A percentile compares a stretch with the other conserved stretches of the same genome.
Evolutionary conservation across 495 filamentous ascomycete species (phyloP).

Genomic region (Penicillium antarcticum): DNA sequence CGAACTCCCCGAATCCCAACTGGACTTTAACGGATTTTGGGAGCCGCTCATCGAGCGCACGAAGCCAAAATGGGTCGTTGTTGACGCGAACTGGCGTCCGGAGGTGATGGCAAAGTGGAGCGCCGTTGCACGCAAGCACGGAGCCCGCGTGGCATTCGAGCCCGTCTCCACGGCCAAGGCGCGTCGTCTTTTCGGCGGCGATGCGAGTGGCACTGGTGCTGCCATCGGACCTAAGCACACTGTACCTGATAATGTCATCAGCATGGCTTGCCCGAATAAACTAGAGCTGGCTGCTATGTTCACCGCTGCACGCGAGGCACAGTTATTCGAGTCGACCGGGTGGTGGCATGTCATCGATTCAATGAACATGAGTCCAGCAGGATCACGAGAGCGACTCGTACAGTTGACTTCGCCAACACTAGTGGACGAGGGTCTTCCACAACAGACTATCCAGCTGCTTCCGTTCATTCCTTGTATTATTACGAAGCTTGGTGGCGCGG

Average conservation of each 20-base stretch:
- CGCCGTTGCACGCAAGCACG: constrained; percentile 47
- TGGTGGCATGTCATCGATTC: constrained; percentile 82
- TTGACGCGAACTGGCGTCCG: constrained; percentile 80
- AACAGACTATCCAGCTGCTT: constrained; percentile 78
- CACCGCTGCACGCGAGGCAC: constrained; percentile 54
- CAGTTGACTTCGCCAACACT: constrained; percentile 55
- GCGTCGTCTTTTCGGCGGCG: constrained; percentile 57
- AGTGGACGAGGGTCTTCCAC: constrained; percentile 78
- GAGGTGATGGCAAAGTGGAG: constrained; percentile 61
- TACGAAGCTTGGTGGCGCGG: constrained; percentile 76
- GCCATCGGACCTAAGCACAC: constrained; percentile 33
- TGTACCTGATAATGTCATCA: constrained; percentile 60
- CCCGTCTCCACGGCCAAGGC: constrained; percentile 86
- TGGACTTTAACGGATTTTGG: constrained; percentile 53
- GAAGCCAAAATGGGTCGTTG: constrained; percentile 68
- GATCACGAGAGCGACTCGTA: constrained; percentile 62
- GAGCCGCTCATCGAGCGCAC: constrained; percentile 50
- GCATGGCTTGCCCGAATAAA: constrained; percentile 77
- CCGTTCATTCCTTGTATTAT: constrained; percentile 82
- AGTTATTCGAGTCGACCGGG: constrained; percentile 57
- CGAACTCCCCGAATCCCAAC: constrained; percentile 43
- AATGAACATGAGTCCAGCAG: constrained; percentile 56
- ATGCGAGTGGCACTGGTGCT: constrained; percentile 13
- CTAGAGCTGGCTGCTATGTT: constrained; percentile 79
- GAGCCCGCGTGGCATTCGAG: constrained; percentile 72